Conservation (phyloP, 371 early-diverging fungal genomes). For the Zopfochytrium polystomum region DNA sequence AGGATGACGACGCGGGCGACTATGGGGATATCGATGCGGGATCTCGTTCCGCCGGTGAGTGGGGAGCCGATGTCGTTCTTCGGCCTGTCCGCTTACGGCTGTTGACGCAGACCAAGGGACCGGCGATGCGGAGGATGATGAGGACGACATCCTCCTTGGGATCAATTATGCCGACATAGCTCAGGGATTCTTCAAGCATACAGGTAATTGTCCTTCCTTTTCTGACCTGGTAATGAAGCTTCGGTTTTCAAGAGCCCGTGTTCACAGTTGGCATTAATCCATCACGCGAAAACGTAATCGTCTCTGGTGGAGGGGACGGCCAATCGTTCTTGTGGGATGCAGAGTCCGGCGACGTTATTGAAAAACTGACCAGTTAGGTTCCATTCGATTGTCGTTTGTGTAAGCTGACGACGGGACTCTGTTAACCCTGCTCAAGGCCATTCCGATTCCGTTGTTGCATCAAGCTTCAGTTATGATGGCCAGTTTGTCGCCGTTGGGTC, state of each 20-base stretch:
- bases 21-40: not conserved
- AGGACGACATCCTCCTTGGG: slow-evolving; percentile 19
- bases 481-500: slow-evolving; percentile 84
- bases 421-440: slow-evolving; percentile 52
- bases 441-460: slow-evolving; percentile 82
- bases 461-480: slow-evolving; percentile 84
- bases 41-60: no score
- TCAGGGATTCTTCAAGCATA: slow-evolving; percentile 89
- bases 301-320: slow-evolving; percentile 93
- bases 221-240: not conserved
- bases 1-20: slow-evolving; percentile 2
- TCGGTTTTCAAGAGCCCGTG: slow-evolving; percentile 68
- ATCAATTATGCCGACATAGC: slow-evolving; percentile 72
- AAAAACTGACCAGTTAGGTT: slow-evolving; percentile 7
- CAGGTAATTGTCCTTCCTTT: slow-evolving; percentile 46
- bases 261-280: slow-evolving; percentile 86
- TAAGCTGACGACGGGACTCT: slow-evolving; percentile 1
- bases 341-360: slow-evolving; percentile 73
- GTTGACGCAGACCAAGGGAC: not conserved
- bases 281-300: slow-evolving; percentile 57
- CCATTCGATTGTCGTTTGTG: not conserved
- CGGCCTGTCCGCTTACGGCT: no score
- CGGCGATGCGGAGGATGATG: slow-evolving; percentile 3
- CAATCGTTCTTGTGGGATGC: slow-evolving; percentile 85
- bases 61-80: no score